Conservation (phyloP, 1,139 yeast species). For the Blastobotrys buckinghamii region DNA sequence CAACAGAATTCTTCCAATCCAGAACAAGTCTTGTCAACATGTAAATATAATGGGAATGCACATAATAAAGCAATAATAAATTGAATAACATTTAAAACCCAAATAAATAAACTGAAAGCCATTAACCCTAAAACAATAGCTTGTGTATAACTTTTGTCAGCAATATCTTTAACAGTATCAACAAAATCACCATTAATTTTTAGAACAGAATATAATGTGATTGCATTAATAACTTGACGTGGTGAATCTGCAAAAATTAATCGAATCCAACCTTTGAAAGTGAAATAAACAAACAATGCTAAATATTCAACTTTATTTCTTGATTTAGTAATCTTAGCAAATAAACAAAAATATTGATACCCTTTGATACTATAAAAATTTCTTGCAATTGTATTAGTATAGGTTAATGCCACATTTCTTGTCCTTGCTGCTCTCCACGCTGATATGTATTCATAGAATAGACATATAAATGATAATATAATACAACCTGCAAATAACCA, state of each 20-base stretch:
- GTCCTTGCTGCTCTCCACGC: slow-evolving; percentile 57
- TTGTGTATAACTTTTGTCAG: slow-evolving; percentile 53
- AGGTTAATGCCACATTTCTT: slow-evolving; percentile 62
- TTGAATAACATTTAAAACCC: slow-evolving; percentile 62
- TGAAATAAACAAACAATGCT: slow-evolving; percentile 61
- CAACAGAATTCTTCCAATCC: slow-evolving; percentile 57
- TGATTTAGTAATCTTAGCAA: slow-evolving; percentile 62
- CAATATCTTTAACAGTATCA: slow-evolving; percentile 51
- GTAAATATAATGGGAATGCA: slow-evolving; percentile 50
- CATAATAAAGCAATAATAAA: slow-evolving; percentile 53
- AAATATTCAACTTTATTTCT: slow-evolving; percentile 57
- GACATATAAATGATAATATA: slow-evolving; percentile 58
- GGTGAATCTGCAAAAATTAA: slow-evolving; percentile 76
- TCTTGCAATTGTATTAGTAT: slow-evolving; percentile 62
- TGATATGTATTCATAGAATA: slow-evolving; percentile 53
- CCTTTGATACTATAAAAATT: slow-evolving; percentile 49
- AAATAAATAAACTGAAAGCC: slow-evolving; percentile 69
- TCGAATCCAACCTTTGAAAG: slow-evolving; percentile 59
- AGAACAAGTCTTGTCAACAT: slow-evolving; percentile 35
- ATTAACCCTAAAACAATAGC: slow-evolving; percentile 69
- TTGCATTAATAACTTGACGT: slow-evolving; percentile 78
- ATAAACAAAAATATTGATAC: slow-evolving; percentile 67
- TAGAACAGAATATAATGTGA: slow-evolving; percentile 57
- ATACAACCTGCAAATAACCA: slow-evolving; percentile 86
- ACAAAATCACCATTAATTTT: slow-evolving; percentile 43